Percentiles rank a stretch among this genome's conserved stretches.
Evolutionary conservation across 371 early-diverging fungal genomes (phyloP).

Genomic region (Mucor racemosus): DNA sequence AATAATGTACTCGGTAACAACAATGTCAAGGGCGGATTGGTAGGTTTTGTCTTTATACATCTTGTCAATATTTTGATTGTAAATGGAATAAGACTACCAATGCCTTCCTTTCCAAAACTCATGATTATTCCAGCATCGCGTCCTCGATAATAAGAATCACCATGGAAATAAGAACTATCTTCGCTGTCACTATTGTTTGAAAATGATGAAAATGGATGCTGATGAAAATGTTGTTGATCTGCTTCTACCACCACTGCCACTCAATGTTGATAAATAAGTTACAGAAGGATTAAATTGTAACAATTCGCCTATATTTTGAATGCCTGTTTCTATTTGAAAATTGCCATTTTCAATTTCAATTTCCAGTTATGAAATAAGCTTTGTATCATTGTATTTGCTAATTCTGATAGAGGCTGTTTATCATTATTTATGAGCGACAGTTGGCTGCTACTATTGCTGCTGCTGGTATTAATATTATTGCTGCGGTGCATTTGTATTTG

Average conservation of each 20-base stretch:
- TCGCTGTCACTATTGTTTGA: too few relatives aligned
- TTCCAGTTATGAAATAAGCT: constrained; percentile 13
- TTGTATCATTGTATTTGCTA: not conserved
- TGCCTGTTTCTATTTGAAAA: constrained; percentile 29
- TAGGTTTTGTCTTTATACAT: not conserved
- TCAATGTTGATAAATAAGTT: constrained; percentile 7
- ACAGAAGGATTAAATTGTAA: constrained; percentile 1
- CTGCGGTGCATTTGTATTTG: not conserved
- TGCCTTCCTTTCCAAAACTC: not conserved
- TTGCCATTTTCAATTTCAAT: constrained; percentile 16
- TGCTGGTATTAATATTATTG: too few relatives aligned
- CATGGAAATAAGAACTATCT: too few relatives aligned
- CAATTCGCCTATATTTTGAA: constrained; percentile 17
- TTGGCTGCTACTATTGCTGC: too few relatives aligned
- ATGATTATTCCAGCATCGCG: not conserved
- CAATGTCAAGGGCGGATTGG: not conserved
- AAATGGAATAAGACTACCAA: not conserved
- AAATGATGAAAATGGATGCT: too few relatives aligned
- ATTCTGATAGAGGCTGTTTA: not conserved
- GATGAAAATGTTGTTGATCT: too few relatives aligned
- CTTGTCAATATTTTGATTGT: not conserved
- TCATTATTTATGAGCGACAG: not conserved
- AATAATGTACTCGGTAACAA: not conserved
- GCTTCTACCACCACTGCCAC: constrained; percentile 1
- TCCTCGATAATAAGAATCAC: too few relatives aligned